A percentile compares a stretch with the other conserved stretches of the same genome.
These are phyloP conservation scores for Basipetospora sp. DNA, from an alignment of 2,329 filamentous ascomycete species.

Conservation along the genomic window DNA sequence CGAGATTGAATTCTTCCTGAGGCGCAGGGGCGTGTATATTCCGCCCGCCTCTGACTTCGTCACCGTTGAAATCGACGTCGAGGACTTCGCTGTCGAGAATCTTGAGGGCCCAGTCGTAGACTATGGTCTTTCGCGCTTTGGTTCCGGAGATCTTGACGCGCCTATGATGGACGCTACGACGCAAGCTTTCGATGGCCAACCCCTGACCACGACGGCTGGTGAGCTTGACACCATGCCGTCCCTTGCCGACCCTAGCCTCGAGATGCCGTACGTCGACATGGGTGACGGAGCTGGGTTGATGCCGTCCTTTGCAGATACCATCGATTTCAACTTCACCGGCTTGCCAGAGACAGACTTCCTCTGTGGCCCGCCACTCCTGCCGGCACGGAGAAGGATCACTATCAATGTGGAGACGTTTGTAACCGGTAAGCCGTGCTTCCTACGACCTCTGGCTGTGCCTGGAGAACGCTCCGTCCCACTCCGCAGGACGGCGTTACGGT, in stretches of 20 bases:
- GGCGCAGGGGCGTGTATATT: conserved; percentile 46
- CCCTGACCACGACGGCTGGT: no score
- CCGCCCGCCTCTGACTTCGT: conserved; percentile 46
- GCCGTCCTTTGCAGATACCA: background rate
- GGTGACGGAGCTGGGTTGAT: background rate
- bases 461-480: no score
- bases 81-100: conserved; percentile 20
- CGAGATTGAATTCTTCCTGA: conserved; percentile 63
- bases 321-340: background rate
- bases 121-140: no score
- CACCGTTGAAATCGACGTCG: conserved; percentile 38
- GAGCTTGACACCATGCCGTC: conserved; percentile 2
- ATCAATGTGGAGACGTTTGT: conserved; percentile 21
- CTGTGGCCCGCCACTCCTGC: conserved; percentile 8
- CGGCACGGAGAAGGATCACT: conserved; percentile 17
- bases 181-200: no score
- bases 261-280: background rate
- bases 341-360: background rate
- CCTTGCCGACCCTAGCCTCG: conserved; percentile 3
- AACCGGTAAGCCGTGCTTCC: conserved; percentile 15
- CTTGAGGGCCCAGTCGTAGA: background rate
- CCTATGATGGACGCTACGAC: no score
- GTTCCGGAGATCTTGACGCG: no score
- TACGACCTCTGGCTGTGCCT: no score
- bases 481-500: no score